phyloP scores from a whole-genome alignment of 495 filamentous ascomycete species.

The Penicillium egyptiacum region DNA sequence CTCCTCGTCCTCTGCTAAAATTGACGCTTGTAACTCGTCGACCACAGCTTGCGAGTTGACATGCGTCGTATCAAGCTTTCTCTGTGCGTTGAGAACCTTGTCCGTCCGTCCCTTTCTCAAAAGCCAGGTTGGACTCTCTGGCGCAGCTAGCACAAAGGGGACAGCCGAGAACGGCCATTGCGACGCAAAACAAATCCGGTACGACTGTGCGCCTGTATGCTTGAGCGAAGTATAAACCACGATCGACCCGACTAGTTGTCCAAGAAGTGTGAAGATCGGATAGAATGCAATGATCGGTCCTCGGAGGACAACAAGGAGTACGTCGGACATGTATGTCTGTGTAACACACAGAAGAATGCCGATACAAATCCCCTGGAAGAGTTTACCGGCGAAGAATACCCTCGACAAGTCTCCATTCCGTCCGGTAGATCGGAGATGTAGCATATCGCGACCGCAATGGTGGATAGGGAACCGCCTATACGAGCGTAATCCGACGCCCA shows the following conservation, averaged over 20 bases:
- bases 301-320: conserved; percentile 40
- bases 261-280: conserved; percentile 46
- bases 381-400: conserved; percentile 33
- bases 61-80: conserved; percentile 16
- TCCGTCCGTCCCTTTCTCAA: conserved; percentile 13
- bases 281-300: conserved; percentile 46
- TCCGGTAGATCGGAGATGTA: conserved; percentile 34
- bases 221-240: conserved; percentile 36
- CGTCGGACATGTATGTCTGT: conserved; percentile 51
- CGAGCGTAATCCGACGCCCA: conserved; percentile 41
- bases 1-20: conserved; percentile 28
- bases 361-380: conserved; percentile 44
- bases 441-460: conserved; percentile 38
- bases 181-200: conserved; percentile 33
- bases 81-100: conserved; percentile 19
- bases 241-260: conserved; percentile 45
- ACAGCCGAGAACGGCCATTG: conserved; percentile 38
- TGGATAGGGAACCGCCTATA: conserved; percentile 37
- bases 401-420: conserved; percentile 29
- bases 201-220: conserved; percentile 16
- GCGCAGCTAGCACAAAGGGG: conserved; percentile 16
- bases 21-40: conserved; percentile 24
- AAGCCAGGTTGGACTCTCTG: conserved; percentile 28
- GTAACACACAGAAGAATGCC: conserved; percentile 42
- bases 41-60: conserved; percentile 19